A percentile compares a stretch with the other conserved stretches of the same genome.
Conservation (phyloP, 257 asterid genomes). For the Haberlea rhodopensis region DNA sequence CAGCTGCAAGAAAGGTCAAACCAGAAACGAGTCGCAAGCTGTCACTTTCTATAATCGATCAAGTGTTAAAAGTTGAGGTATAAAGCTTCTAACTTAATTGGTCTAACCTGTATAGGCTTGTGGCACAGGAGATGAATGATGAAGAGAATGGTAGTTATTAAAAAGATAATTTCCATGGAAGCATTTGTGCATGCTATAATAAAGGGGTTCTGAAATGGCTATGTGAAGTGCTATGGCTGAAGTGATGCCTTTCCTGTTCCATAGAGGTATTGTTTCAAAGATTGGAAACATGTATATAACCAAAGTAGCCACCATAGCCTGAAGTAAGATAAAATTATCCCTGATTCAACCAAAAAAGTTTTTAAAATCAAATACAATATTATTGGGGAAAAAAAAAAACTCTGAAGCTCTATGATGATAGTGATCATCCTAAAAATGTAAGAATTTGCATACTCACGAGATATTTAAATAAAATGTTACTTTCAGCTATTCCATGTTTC, state of each 20-base stretch:
- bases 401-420: not conserved
- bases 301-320: slow-evolving; percentile 55
- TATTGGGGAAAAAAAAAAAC: too few relatives aligned
- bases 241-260: slow-evolving; percentile 57
- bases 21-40: not conserved
- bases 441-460: not conserved
- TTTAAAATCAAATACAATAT: not conserved
- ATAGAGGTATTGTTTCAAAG: slow-evolving; percentile 38
- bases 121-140: slow-evolving; percentile 76
- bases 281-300: slow-evolving; percentile 39
- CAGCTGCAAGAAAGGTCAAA: slow-evolving; percentile 54
- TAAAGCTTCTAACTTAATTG: not conserved
- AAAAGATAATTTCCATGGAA: slow-evolving; percentile 65
- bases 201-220: slow-evolving; percentile 71
- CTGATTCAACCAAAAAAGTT: slow-evolving; percentile 30
- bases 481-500: too few relatives aligned
- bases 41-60: not conserved
- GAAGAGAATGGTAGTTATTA: slow-evolving; percentile 63
- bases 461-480: too few relatives aligned
- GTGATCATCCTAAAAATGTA: not conserved
- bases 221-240: slow-evolving; percentile 50
- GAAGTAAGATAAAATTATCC: slow-evolving; percentile 81
- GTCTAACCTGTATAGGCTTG: slow-evolving; percentile 72
- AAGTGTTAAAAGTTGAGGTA: slow-evolving; percentile 1
- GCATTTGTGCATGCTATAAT: slow-evolving; percentile 60